Evolutionary conservation across 2,329 filamentous ascomycete genomes (phyloP), one percentile per base, ranked within the genome.

Genomic region (Cladorrhinum sp.): DNA sequence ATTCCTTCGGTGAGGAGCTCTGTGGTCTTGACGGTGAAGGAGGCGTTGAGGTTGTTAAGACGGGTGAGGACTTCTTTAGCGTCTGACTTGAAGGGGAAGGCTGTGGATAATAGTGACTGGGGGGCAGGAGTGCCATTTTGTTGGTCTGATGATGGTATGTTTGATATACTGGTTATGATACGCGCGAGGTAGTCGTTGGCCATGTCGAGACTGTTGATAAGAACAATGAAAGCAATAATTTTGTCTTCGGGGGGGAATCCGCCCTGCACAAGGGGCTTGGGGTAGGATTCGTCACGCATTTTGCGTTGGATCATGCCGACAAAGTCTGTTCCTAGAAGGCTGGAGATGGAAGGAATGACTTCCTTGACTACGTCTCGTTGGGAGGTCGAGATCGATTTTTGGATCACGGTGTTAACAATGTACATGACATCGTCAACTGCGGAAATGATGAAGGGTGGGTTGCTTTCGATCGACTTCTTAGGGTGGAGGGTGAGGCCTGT

Each of bases 371-470:
- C 87, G 18, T 88, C 82, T 66, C 87, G 82, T 72, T 97, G 93
- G 1, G 90, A 91, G 0, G 96, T 98, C 0, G 91, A 89, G 21
- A 98, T 80, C 0, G 92, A 90, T 66, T 94, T 88, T 65, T 96
- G 89, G 7, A 98, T 81, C 33, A 98, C 90, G 55, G 94, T 89
- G 72, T 96, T 96, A 72, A 96, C 91, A 68, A 99, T 97, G 76
- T 98, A 99, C 94, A 99, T 98, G 71, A 98, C 92, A 76, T 97
- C 95, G 77, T 99, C 95, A 8, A 99, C 93, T 0, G 94, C 93
- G 1, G 93, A 92, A 49, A 95, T 94, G 69, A 99, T 96, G 71
- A 91, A 96, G 0, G 95, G 95, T 2, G 92, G 85, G 68, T 92
- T 92, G 61, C 87, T 84, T 57, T 89, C 86, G 49, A 96, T 80